Conservation (phyloP, 192 early-diverging fungal genomes). For the Powellomyces hirtus region DNA sequence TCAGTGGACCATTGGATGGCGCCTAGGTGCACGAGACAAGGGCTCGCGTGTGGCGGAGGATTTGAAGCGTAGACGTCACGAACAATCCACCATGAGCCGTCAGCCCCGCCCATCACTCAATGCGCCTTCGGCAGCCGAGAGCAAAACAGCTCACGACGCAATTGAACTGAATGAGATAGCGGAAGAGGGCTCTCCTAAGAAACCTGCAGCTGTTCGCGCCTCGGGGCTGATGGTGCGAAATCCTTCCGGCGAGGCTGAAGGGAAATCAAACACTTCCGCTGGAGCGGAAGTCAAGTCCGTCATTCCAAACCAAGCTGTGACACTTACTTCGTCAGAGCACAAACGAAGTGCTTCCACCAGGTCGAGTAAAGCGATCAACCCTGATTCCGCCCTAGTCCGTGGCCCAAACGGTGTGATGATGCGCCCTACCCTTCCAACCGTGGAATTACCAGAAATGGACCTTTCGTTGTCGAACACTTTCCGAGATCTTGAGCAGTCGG, state of each 20-base stretch:
- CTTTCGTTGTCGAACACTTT: slow-evolving; percentile 17
- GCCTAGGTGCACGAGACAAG: slow-evolving; percentile 29
- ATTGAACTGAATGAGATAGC: not conserved
- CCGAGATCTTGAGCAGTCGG: slow-evolving; percentile 33
- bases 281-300: no score
- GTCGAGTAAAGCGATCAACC: not conserved
- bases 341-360: not conserved
- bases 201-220: not conserved
- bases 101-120: not conserved
- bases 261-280: not conserved
- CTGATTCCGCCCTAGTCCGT: not conserved
- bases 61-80: slow-evolving; percentile 11
- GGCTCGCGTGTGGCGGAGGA: slow-evolving; percentile 15
- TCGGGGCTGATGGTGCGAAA: not conserved
- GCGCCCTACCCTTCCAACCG: slow-evolving; percentile 17
- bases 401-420: slow-evolving; percentile 12
- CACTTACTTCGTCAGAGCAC: not conserved
- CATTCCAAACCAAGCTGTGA: no score
- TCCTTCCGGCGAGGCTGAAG: not conserved
- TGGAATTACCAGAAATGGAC: slow-evolving; percentile 27
- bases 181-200: no score
- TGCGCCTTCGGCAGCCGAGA: not conserved
- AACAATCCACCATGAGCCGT: not conserved
- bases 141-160: not conserved
- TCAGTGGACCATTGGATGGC: slow-evolving; percentile 39